Base-by-base conservation (phyloP, 2,329 filamentous ascomycete species). In the Sclerotinia trifoliorum region DNA sequence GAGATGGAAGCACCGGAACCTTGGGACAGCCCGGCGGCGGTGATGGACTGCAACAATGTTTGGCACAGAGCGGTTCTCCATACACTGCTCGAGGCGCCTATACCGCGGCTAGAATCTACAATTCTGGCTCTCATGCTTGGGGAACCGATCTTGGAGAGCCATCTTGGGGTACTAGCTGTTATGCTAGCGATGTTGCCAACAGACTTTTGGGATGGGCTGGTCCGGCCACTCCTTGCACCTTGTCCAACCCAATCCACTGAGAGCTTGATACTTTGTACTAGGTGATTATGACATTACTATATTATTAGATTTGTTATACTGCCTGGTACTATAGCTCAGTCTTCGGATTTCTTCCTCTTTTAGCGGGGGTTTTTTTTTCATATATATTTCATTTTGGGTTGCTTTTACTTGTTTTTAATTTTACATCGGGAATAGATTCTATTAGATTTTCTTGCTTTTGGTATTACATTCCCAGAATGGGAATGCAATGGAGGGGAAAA, bases 71-170 rank as follows among this genome's bases (percentile, higher is more conserved):
- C 13, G 74, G 75, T 21, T 71, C 68, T 42, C 70, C 66, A 3
- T 75, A 75, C 13, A 49, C 58, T 7, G 77, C 71, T 55, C 71
- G 72, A 26, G 71, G 62, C 13, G 75, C 72, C 67, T 78, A 78
- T 70, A 75, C 75, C 54, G 80, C 77, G 21, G 78, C 80, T 13
- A 74, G 80, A 44, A 73, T 78, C 58, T 81, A 81, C 74, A 81
- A 81, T 72, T 80, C 80, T 0, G 80, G 80, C 35, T 75, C 74
- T 0, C 72, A 81, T 42, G 74, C 73, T 39, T 5, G 69, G 0
- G 73, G 73, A 4, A 74, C 74, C 0, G 78, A 81, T 69, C 74
- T 81, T n/a, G 76, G 70, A 11, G 44, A 68, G 1, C 69, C 68
- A 1, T 44, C 51, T 7, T 73, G 51, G 35, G 65, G 73, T 6